A percentile compares a stretch with the other conserved stretches of the same genome.
phyloP scores from a whole-genome alignment of 1,284 basidiomycete species.

The Athelia sp. region DNA sequence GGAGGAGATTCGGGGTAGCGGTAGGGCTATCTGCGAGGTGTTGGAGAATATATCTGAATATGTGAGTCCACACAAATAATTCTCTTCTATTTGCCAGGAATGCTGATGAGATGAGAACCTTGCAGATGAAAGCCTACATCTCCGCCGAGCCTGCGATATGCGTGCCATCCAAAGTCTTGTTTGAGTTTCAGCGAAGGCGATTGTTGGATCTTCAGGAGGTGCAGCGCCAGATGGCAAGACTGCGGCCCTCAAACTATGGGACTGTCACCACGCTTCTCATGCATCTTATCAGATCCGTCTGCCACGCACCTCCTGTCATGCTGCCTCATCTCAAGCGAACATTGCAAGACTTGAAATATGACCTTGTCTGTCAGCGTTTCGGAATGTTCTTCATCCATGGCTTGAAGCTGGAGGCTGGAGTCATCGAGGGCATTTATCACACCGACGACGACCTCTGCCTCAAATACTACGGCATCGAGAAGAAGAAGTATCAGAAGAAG shows the following conservation, averaged over 20 bases:
- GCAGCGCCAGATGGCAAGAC: slow-evolving; percentile 1
- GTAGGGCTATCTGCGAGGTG: slow-evolving; percentile 1
- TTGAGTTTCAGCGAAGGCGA: slow-evolving; percentile 3
- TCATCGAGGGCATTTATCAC: slow-evolving; percentile 2
- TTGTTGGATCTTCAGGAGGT: slow-evolving; percentile 2
- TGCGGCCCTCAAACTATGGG: slow-evolving; percentile 7
- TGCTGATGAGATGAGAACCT: not conserved
- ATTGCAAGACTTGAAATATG: slow-evolving; percentile 6
- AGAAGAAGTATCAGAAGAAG: not conserved
- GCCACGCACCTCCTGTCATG: not conserved
- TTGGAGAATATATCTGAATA: not conserved
- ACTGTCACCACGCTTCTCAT: slow-evolving; percentile 7
- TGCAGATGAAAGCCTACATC: not conserved
- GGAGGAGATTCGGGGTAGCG: slow-evolving; percentile 9
- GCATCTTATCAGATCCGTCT: slow-evolving; percentile 8
- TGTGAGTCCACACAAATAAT: slow-evolving; percentile 2
- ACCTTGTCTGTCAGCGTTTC: not conserved
- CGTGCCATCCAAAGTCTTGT: slow-evolving; percentile 6
- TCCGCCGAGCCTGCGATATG: slow-evolving; percentile 4
- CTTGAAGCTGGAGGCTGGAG: not conserved
- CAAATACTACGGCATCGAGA: not conserved
- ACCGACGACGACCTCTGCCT: not conserved
- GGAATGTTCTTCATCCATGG: slow-evolving; percentile 13
- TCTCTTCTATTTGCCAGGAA: not conserved
- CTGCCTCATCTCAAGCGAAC: slow-evolving; percentile 10